Conservation (phyloP, 352 stramenopile genomes). For the Globisporangium mamillatum region DNA sequence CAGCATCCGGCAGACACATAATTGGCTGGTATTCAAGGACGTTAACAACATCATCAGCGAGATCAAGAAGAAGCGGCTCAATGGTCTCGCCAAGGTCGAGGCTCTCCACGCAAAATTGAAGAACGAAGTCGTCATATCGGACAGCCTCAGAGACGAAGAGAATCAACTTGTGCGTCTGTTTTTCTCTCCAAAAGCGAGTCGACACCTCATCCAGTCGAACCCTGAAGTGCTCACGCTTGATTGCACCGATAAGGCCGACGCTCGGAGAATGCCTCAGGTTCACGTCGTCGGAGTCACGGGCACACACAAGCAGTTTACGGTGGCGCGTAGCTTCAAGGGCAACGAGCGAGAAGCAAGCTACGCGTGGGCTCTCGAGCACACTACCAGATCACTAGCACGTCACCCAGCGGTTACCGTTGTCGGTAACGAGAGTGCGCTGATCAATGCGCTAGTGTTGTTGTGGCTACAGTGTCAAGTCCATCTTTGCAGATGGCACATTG, state of each 20-base stretch:
- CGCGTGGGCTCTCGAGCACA: background rate
- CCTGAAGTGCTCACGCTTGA: background rate
- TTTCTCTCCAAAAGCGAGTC: background rate
- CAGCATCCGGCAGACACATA: background rate
- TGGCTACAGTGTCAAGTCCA: background rate
- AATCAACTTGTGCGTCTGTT: background rate
- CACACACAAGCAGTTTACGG: background rate
- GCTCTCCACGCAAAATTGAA: background rate
- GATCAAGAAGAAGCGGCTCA: background rate
- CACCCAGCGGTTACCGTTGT: background rate
- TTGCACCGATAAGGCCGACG: background rate
- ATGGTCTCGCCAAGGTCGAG: background rate
- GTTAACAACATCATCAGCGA: background rate
- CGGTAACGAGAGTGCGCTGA: background rate
- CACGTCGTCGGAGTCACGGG: background rate
- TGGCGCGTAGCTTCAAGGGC: background rate
- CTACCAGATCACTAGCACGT: background rate
- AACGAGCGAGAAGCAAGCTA: background rate
- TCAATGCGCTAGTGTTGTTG: background rate
- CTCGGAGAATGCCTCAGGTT: background rate
- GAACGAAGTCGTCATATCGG: background rate
- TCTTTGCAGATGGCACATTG: background rate
- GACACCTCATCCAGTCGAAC: background rate
- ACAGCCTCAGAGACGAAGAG: background rate
- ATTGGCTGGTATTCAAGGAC: background rate